A percentile compares a stretch with the other conserved stretches of the same genome.
phyloP scores from a whole-genome alignment of 768 basidiomycete genomes.

The Leccinellum luteum region DNA sequence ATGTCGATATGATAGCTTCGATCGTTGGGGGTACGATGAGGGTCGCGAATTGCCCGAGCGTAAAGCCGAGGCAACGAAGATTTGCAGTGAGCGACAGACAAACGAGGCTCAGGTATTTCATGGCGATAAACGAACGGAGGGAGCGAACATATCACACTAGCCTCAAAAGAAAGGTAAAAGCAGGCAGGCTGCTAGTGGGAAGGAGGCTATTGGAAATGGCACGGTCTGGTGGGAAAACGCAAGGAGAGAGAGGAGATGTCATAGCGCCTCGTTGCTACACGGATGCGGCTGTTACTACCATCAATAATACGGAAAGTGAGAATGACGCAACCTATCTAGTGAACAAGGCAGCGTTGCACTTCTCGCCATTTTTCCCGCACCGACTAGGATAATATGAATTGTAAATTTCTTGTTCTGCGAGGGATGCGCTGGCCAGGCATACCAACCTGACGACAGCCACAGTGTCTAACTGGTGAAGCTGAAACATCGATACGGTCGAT shows the following conservation, averaged over 20 bases:
- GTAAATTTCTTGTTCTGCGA: neutral
- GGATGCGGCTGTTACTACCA: constrained; percentile 21
- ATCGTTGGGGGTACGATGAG: constrained; percentile 63
- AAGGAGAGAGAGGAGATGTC: constrained; percentile 8
- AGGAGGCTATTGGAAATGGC: constrained; percentile 15
- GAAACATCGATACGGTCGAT: constrained; percentile 1
- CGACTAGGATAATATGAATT: neutral
- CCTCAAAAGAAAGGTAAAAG: constrained; percentile 32
- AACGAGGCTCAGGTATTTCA: constrained; percentile 46
- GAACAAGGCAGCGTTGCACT: neutral
- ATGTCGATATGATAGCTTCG: constrained; percentile 58
- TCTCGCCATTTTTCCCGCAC: neutral
- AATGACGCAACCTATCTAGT: neutral
- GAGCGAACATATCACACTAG: constrained; percentile 36
- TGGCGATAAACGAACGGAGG: constrained; percentile 12
- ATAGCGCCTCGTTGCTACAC: constrained; percentile 19
- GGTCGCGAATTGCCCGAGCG: constrained; percentile 41
- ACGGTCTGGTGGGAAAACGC: constrained; percentile 24
- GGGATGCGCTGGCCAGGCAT: neutral
- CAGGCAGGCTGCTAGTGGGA: constrained; percentile 45
- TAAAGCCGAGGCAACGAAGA: constrained; percentile 65
- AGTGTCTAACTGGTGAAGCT: too few species aligned
- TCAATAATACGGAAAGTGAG: constrained; percentile 3
- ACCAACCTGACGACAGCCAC: neutral
- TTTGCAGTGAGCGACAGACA: constrained; percentile 71